phyloP scores from a whole-genome alignment of 495 filamentous ascomycete genomes.

The Talaromyces ruber region DNA sequence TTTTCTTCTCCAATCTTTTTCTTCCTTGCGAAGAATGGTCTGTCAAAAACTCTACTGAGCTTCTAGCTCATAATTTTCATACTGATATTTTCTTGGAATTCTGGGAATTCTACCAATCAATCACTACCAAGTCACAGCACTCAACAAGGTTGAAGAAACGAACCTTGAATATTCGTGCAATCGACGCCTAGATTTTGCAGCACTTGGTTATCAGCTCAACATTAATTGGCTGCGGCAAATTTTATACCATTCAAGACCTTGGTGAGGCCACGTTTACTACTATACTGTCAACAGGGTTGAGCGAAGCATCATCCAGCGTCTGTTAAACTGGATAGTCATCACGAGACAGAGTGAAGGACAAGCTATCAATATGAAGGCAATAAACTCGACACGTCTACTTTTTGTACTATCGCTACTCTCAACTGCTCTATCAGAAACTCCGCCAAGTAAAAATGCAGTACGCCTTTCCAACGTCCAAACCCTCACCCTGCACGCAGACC shows the following conservation, averaged over 20 bases:
- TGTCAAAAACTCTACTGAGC: too few species aligned
- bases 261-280: background rate
- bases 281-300: background rate
- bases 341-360: background rate
- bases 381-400: slow-evolving; percentile 21
- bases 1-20: background rate
- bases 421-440: slow-evolving; percentile 15
- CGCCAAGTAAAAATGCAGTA: slow-evolving; percentile 50
- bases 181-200: background rate
- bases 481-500: slow-evolving; percentile 61
- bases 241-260: background rate
- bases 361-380: background rate
- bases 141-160: background rate
- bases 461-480: slow-evolving; percentile 69
- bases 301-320: background rate
- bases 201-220: background rate
- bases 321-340: background rate
- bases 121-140: background rate
- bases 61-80: too few species aligned
- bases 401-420: slow-evolving; percentile 24
- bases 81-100: background rate
- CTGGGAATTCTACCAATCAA: background rate
- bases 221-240: background rate
- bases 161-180: background rate
- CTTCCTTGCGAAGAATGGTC: background rate